Conservation (phyloP, 129 eudicot genomes). For the Saposhnikovia divaricata region DNA sequence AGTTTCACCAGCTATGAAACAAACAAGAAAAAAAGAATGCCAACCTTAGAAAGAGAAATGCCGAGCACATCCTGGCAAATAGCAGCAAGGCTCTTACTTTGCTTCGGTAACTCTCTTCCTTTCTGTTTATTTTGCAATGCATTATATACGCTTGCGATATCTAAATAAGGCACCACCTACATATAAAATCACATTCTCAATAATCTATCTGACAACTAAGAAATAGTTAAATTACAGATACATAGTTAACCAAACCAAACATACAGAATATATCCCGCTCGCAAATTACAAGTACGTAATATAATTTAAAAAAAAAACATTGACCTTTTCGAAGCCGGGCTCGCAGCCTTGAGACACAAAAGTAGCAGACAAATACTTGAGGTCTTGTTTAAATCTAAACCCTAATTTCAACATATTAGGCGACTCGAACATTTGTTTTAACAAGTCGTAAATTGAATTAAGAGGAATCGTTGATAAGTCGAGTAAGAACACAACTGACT, state of each 20-base stretch:
- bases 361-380: slow-evolving; percentile 73
- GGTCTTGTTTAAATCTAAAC: slow-evolving; percentile 86
- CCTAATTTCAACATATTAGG: slow-evolving; percentile 65
- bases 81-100: slow-evolving; percentile 67
- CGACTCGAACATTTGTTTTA: slow-evolving; percentile 41
- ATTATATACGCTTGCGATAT: slow-evolving; percentile 55
- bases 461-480: slow-evolving; percentile 45
- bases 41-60: slow-evolving; percentile 74
- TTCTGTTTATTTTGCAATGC: slow-evolving; percentile 42
- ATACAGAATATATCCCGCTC: neutral
- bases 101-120: slow-evolving; percentile 43
- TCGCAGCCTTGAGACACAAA: slow-evolving; percentile 46
- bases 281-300: neutral
- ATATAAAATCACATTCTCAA: neutral
- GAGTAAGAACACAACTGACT: slow-evolving; percentile 47
- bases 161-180: slow-evolving; percentile 86
- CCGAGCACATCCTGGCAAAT: slow-evolving; percentile 84
- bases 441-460: slow-evolving; percentile 38
- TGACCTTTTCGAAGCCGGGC: slow-evolving; percentile 57
- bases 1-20: neutral
- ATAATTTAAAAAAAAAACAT: neutral
- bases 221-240: neutral
- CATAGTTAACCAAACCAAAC: neutral
- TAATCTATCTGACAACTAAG: neutral
- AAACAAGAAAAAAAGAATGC: neutral